Evolutionary conservation across 192 early-diverging fungal species (phyloP), one percentile per base, ranked within the genome.

Genomic region (Coemansia sp.): DNA sequence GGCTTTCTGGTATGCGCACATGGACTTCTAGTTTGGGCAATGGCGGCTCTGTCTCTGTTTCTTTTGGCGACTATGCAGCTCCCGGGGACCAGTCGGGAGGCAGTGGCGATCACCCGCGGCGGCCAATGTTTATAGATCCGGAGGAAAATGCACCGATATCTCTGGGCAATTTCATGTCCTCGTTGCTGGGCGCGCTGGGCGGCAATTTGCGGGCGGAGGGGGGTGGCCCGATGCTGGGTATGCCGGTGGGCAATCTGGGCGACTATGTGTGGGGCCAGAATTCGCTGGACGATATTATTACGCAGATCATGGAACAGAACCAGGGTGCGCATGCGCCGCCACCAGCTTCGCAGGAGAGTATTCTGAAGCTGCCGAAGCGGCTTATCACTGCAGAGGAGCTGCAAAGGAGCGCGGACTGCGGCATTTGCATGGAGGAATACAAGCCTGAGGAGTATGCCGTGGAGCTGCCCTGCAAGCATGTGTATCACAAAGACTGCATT

Each of bases 361-460:
- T 98, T 45, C 70, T 85, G 1, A 68, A 82, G 3, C 83, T 98
- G 59, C 88, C 84, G 2, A 66, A 76, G 53, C 62, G 86, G 45
- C 67, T 24, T 20, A 76, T 95, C 11, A 73, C 74, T 2, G 63
- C 72, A 18, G 65, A 70, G n/a, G 87, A 91, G 61, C 65, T 59
- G 74, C 89, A 76, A 20, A 77, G 85, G 65, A 89, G 94, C 53
- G 58, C 72, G 21, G 91, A 95, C 28, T 97, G 95, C 62, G 79
- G 89, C 10, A 88, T 98, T 7, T 98, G 95, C 69, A 93, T 94
- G 75, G 96, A 97, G 46, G 91, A 95, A 48, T 96, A 91, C 75
- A 70, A 77, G 8, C 60, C 73, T 56, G 85, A 83, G 9, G 92
- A 95, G 58, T 81, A 82, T 18, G 87, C 85, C 14, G 67, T 90